phyloP scores from a whole-genome alignment of 768 basidiomycete genomes.

The Lentinus brumalis region DNA sequence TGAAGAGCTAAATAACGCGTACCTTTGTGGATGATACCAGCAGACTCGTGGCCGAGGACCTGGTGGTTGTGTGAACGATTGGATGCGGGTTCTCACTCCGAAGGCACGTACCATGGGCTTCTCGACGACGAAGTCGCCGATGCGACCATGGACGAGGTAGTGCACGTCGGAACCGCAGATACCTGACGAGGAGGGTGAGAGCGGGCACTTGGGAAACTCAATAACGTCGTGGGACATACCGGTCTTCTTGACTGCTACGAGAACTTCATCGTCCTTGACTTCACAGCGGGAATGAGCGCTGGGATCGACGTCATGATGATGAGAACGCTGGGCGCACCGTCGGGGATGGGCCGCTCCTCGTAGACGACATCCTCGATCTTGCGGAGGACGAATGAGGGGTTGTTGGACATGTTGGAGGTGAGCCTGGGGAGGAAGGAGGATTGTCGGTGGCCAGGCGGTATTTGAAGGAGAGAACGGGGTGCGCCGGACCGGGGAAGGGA shows the following conservation, averaged over 20 bases:
- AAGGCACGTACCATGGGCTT: slow-evolving; percentile 65
- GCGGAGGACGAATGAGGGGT: slow-evolving; percentile 78
- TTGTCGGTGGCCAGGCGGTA: slow-evolving; percentile 10
- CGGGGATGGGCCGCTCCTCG: slow-evolving; percentile 76
- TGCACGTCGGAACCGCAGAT: slow-evolving; percentile 94
- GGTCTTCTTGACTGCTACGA: slow-evolving; percentile 91
- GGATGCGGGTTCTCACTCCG: neutral
- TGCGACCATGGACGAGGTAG: slow-evolving; percentile 76
- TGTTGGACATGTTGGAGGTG: slow-evolving; percentile 58
- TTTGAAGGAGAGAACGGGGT: slow-evolving; percentile 16
- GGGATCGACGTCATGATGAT: neutral
- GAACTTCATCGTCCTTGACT: slow-evolving; percentile 77
- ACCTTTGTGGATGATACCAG: slow-evolving; percentile 78
- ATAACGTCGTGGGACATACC: slow-evolving; percentile 46
- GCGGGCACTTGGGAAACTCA: neutral
- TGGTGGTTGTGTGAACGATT: slow-evolving; percentile 30
- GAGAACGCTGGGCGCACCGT: slow-evolving; percentile 41
- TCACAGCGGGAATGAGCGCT: slow-evolving; percentile 12
- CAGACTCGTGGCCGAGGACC: slow-evolving; percentile 94
- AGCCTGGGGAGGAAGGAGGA: slow-evolving; percentile 10
- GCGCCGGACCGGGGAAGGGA: slow-evolving; percentile 21
- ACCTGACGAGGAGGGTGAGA: slow-evolving; percentile 44
- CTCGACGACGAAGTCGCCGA: slow-evolving; percentile 78
- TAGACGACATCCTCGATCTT: slow-evolving; percentile 68
- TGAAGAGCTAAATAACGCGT: neutral